These are phyloP conservation scores for Beauveria bassiana DNA, from an alignment of 2,329 filamentous ascomycete genomes.

Conservation along the genomic window DNA sequence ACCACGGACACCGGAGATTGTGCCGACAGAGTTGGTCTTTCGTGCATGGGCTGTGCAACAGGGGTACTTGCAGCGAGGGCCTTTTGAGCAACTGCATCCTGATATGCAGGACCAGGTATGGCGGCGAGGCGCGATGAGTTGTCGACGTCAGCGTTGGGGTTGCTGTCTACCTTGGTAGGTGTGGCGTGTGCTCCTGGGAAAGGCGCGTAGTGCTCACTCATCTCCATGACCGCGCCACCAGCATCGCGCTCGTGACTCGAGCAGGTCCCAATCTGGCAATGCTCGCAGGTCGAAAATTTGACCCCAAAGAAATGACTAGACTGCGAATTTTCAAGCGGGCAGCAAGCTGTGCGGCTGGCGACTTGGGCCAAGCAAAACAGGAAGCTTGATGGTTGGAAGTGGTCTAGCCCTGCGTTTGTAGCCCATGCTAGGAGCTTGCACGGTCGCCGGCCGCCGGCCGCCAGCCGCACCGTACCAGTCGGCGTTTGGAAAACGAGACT, in stretches of 20 bases:
- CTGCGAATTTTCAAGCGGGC: background rate
- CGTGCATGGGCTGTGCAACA: background rate
- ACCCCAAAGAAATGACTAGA: background rate
- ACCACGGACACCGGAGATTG: conserved; percentile 2
- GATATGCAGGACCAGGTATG: background rate
- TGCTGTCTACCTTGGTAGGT: background rate
- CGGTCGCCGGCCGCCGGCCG: background rate
- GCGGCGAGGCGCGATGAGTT: background rate
- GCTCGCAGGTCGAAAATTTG: background rate
- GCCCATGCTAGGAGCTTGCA: background rate
- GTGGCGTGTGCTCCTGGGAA: background rate
- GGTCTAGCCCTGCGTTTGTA: background rate
- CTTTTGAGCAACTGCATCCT: background rate
- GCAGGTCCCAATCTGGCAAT: background rate
- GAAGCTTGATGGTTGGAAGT: background rate
- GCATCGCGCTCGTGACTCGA: background rate
- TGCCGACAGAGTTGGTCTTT: background rate
- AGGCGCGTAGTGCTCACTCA: background rate
- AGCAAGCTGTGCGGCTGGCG: background rate
- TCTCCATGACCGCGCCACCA: background rate
- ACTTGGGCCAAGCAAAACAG: background rate
- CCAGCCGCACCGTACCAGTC: background rate
- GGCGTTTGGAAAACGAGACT: background rate
- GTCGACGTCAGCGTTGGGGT: background rate
- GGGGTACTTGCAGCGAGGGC: background rate